Percentiles rank a stretch among this genome's conserved stretches.
Conservation (phyloP, 768 basidiomycete species). For the Termitomyces sp. region DNA sequence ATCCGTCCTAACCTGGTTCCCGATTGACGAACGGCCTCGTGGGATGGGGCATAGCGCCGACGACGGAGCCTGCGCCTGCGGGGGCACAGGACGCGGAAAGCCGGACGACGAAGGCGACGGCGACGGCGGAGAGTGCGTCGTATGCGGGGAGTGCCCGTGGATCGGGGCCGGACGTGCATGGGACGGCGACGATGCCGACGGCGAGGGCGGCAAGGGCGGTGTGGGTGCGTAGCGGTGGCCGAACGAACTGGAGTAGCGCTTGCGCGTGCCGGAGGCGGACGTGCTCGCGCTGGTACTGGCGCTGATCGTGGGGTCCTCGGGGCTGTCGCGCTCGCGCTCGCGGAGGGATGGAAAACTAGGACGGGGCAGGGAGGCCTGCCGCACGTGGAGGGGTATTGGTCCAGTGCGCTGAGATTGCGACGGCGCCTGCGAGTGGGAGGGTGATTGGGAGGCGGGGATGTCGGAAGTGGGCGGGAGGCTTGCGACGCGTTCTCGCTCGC, state of each 20-base stretch:
- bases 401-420: neutral
- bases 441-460: neutral
- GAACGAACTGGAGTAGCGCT: constrained; percentile 76
- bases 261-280: constrained; percentile 26
- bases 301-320: constrained; percentile 3
- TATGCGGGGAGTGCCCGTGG: neutral
- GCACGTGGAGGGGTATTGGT: neutral
- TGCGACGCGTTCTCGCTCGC: constrained; percentile 4
- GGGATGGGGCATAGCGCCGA: constrained; percentile 1
- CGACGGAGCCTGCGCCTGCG: neutral
- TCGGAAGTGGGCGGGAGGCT: neutral
- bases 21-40: neutral
- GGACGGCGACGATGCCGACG: neutral
- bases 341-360: neutral
- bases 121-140: neutral
- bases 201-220: constrained; percentile 18
- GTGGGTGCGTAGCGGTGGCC: constrained; percentile 56
- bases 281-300: neutral
- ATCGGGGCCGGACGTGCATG: neutral
- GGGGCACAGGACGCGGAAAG: neutral
- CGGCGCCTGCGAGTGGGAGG: neutral
- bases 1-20: constrained; percentile 38
- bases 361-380: constrained; percentile 2
- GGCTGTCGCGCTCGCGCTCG: constrained; percentile 5
- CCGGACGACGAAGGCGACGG: neutral